Evolutionary conservation across 2,329 filamentous ascomycete genomes (phyloP).

Genomic region (Fusarium duplospermum): DNA sequence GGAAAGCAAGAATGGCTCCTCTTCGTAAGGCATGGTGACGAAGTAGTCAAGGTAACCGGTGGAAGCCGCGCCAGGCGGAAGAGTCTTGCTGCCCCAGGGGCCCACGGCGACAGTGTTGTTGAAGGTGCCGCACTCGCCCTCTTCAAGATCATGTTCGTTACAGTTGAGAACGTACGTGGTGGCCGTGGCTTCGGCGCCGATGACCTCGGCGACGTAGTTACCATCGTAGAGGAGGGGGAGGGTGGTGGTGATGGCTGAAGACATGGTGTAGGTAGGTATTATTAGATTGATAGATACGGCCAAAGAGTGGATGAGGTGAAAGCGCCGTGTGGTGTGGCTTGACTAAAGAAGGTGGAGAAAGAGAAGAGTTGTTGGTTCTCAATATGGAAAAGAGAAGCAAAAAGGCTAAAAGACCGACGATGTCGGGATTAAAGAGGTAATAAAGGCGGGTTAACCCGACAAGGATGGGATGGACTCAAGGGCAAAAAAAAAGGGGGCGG

Average conservation of each 20-base stretch:
- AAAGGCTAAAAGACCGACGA: background rate
- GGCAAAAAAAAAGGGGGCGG: background rate
- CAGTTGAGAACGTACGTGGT: background rate
- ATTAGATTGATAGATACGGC: background rate
- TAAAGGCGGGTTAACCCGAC: background rate
- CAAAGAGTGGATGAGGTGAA: background rate
- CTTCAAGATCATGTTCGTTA: background rate
- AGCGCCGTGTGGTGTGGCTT: background rate
- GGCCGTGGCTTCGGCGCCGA: background rate
- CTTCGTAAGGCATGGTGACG: background rate
- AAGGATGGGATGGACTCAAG: no score
- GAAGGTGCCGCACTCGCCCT: conserved; percentile 10
- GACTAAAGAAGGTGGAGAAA: background rate
- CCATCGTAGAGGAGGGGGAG: background rate
- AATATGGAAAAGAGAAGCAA: background rate
- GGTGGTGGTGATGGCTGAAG: background rate
- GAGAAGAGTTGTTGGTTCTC: background rate
- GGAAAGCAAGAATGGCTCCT: background rate
- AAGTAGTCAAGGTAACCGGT: conserved; percentile 14
- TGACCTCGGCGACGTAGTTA: conserved; percentile 5
- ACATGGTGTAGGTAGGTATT: background rate
- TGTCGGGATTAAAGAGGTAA: background rate
- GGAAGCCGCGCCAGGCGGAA: conserved; percentile 7
- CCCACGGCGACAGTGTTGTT: conserved; percentile 16
- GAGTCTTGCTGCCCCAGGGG: conserved; percentile 24